A percentile compares a stretch with the other conserved stretches of the same genome.
phyloP scores from a whole-genome alignment of 345 rosid genomes.

The Salix brachista region DNA sequence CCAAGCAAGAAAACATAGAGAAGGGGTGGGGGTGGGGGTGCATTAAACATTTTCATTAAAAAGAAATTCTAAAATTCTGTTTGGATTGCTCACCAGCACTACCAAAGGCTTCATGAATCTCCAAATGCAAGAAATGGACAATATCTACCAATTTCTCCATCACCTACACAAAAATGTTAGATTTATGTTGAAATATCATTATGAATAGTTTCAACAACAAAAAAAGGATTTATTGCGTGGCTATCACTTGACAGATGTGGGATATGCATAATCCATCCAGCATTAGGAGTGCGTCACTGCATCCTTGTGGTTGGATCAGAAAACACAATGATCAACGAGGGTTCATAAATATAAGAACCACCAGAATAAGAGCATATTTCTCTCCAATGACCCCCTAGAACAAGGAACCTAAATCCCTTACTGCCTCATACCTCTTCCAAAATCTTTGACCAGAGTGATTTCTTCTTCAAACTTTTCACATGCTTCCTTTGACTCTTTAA shows the following conservation, averaged over 20 bases:
- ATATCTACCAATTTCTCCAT: conserved; percentile 95
- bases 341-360: neutral
- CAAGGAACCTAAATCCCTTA: conserved; percentile 1
- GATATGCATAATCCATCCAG: neutral
- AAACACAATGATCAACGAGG: neutral
- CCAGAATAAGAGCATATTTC: neutral
- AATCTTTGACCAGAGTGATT: conserved; percentile 92
- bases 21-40: rapidly evolving
- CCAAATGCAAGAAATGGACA: conserved; percentile 90
- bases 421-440: conserved; percentile 75
- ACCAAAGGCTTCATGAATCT: conserved; percentile 87
- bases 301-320: neutral
- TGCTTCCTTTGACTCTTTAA: conserved; percentile 88
- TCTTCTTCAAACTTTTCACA: conserved; percentile 82
- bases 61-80: neutral
- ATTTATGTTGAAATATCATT: neutral
- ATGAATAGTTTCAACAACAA: neutral
- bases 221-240: neutral
- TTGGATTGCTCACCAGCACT: conserved; percentile 55
- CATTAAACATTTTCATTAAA: neutral
- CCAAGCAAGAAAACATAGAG: neutral
- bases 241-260: neutral
- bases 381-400: neutral
- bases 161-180: conserved; percentile 46
- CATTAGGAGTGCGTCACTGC: neutral